Conservation (phyloP, 441 rosid genomes). For the Euphorbia celastroides region DNA sequence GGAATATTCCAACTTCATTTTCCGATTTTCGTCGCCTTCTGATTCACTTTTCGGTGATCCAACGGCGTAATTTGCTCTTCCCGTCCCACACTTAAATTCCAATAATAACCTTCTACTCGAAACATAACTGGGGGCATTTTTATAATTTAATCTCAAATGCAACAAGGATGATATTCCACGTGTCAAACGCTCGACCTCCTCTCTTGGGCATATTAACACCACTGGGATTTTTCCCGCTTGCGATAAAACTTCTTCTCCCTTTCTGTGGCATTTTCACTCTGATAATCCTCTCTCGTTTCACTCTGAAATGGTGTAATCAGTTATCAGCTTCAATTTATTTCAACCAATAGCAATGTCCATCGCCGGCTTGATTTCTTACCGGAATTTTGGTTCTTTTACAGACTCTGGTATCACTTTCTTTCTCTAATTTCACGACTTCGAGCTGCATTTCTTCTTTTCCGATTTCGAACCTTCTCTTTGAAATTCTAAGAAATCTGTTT, state of each 20-base stretch:
- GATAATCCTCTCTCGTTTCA: slow-evolving; percentile 32
- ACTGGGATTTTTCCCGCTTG: slow-evolving; percentile 58
- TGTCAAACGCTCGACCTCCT: slow-evolving; percentile 53
- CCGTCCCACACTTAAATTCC: slow-evolving; percentile 12
- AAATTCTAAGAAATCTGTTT: neutral
- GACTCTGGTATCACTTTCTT: slow-evolving; percentile 48
- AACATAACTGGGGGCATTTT: slow-evolving; percentile 11
- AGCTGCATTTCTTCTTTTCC: neutral
- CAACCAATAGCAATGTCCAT: slow-evolving; percentile 48
- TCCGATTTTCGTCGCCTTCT: neutral
- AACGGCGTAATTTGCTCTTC: slow-evolving; percentile 9
- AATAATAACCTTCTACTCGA: neutral
- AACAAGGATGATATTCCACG: slow-evolving; percentile 54
- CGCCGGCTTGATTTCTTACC: slow-evolving; percentile 69
- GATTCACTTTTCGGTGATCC: slow-evolving; percentile 16
- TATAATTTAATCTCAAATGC: neutral
- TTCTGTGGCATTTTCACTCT: neutral
- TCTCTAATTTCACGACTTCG: neutral
- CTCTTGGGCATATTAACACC: slow-evolving; percentile 38
- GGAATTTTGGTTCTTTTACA: slow-evolving; percentile 53
- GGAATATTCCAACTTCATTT: slow-evolving; percentile 9
- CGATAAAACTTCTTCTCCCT: slow-evolving; percentile 9
- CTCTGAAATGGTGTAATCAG: slow-evolving; percentile 25
- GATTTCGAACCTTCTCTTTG: neutral
- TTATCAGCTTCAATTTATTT: slow-evolving; percentile 14